Conservation (phyloP, 495 filamentous ascomycete genomes). For the Penicillium pulvis region DNA sequence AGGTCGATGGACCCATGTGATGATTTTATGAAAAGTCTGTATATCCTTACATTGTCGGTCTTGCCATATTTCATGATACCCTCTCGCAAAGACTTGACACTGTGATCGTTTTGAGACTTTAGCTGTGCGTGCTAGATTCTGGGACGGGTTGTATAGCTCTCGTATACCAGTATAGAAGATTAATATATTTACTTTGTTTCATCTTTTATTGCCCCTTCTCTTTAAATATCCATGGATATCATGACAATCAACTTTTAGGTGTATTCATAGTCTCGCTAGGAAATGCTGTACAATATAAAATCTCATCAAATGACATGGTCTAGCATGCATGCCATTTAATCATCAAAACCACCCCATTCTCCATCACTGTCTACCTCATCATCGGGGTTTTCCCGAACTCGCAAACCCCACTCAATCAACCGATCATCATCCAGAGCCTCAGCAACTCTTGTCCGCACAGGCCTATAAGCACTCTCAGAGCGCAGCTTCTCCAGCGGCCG, state of each 20-base stretch:
- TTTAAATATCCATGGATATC: neutral
- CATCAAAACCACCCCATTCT: conserved; percentile 77
- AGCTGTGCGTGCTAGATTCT: conserved; percentile 2
- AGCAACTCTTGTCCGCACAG: conserved; percentile 68
- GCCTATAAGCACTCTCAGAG: conserved; percentile 64
- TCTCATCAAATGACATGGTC: neutral
- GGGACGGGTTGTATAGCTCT: conserved; percentile 13
- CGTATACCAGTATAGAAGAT: conserved; percentile 16
- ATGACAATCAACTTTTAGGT: conserved; percentile 16
- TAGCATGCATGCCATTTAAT: conserved; percentile 30
- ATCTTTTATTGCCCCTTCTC: too few relatives aligned
- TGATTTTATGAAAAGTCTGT: conserved; percentile 1
- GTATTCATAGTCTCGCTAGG: conserved; percentile 22
- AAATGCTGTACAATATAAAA: conserved; percentile 27
- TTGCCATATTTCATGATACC: conserved; percentile 37
- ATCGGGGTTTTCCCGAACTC: conserved; percentile 40
- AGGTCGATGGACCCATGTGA: conserved; percentile 61
- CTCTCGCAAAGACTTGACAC: conserved; percentile 27
- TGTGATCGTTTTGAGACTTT: conserved; percentile 5
- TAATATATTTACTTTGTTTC: conserved; percentile 9
- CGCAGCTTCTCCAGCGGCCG: conserved; percentile 59
- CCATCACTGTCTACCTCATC: conserved; percentile 51
- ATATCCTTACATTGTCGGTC: neutral
- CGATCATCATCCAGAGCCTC: conserved; percentile 77
- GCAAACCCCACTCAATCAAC: conserved; percentile 59